These are phyloP conservation scores for Vanrija pseudolonga DNA, from an alignment of 1,284 basidiomycete species.

Conservation along the genomic window DNA sequence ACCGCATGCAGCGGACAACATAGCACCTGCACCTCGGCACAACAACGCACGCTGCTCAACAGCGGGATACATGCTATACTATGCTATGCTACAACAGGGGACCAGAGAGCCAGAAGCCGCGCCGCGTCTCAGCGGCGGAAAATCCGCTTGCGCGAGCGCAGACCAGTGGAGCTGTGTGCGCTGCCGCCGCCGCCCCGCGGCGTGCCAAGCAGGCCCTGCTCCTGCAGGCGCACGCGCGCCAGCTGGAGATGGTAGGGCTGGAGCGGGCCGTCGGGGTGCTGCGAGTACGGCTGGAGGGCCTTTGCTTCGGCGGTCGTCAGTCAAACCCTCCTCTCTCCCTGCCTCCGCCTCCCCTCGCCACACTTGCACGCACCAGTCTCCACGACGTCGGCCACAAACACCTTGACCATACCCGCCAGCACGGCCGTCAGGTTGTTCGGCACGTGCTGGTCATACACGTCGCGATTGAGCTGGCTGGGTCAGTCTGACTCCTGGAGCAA, in stretches of 20 bases:
- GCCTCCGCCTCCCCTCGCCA: too few species aligned
- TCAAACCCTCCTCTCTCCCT: too few species aligned
- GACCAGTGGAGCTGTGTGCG: constrained; percentile 9
- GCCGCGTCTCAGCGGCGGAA: constrained; percentile 17
- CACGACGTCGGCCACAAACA: constrained; percentile 44
- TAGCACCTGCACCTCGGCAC: too few species aligned
- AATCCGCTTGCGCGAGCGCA: constrained; percentile 25
- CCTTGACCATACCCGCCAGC: constrained; percentile 43
- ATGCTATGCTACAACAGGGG: too few species aligned
- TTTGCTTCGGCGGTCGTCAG: constrained; percentile 12
- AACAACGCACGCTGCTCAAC: too few species aligned
- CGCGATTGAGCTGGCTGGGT: constrained; percentile 31
- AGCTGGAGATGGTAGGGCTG: constrained; percentile 41
- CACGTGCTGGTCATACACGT: constrained; percentile 39
- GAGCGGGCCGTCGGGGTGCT: constrained; percentile 33
- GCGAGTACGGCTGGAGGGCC: constrained; percentile 32
- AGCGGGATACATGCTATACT: not conserved
- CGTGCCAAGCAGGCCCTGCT: constrained; percentile 23
- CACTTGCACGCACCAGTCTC: constrained; percentile 30
- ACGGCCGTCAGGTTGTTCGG: constrained; percentile 28
- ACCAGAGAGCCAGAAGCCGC: not conserved
- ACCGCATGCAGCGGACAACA: too few species aligned
- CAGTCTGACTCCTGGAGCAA: not conserved
- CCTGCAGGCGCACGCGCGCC: constrained; percentile 32
- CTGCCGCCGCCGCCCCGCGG: constrained; percentile 2